Evolutionary conservation across 495 filamentous ascomycete species (phyloP), one percentile per base, ranked within the genome.

Genomic region (Neurospora africana): DNA sequence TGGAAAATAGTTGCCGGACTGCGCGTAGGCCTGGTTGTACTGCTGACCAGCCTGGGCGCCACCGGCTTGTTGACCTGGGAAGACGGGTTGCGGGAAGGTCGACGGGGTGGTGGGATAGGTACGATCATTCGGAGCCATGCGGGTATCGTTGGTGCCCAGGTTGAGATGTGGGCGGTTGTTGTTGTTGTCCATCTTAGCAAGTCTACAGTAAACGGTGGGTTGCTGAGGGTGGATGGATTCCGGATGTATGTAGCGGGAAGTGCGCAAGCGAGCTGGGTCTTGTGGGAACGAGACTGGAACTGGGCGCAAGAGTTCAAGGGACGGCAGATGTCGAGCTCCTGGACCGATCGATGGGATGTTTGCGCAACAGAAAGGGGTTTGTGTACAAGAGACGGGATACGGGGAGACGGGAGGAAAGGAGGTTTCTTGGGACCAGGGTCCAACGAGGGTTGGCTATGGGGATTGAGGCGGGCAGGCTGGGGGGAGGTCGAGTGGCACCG

Each of bases 81-180:
- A 89, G 78, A 96, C 90, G 37, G 94, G 93, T 81, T 98, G 94
- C 13, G 94, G 94, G 77, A 98, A 98, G 68, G 94, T 95, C 73
- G 94, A 97, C 70, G 95, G 95, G 21, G 95, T 99, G 67, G 95
- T 97, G 78, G 95, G 96, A 87, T 95, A 99, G 72, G 91, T 89
- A 81, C 92, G 92, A 80, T 89, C 91, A 81, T 88, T 88, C 71
- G 87, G 82, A 69, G 87, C 84, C 58, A 89, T 87, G 77, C 89
- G 88, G 75, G 87, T 87, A 75, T 90, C 89, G 78, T 89, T 89
- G 76, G 82, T 89, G 74, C 83, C 84, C 78, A 93, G 91, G 81
- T 93, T 94, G 74, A 93, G 84, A 77, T 90, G 89, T 71, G 92
- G 85, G 70, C 90, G 90, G 75, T 88, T 87, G 78, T 89, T 83